Percentiles rank a stretch among this genome's conserved stretches.
These are phyloP conservation scores for Trametes maxima DNA, from an alignment of 768 basidiomycete species.

Conservation along the genomic window DNA sequence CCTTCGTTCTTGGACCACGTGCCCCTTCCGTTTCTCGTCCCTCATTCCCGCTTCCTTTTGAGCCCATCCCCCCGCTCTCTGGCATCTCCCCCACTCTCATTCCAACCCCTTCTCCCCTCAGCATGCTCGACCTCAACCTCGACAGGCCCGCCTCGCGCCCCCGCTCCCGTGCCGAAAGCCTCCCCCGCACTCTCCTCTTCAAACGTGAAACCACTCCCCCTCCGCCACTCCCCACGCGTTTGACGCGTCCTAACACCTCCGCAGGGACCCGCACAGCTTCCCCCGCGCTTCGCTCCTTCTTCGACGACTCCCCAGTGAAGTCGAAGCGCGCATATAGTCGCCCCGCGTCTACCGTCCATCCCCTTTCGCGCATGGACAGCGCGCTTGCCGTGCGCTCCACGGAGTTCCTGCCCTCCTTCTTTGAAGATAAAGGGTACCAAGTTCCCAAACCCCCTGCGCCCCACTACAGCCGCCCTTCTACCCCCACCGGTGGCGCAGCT, in stretches of 20 bases:
- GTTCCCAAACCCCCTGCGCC: constrained; percentile 10
- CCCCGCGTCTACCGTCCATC: constrained; percentile 8
- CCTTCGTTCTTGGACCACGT: constrained; percentile 29
- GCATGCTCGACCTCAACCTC: constrained; percentile 18
- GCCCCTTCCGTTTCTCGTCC: constrained; percentile 14
- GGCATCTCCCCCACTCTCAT: constrained; percentile 14
- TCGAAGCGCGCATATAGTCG: constrained; percentile 18
- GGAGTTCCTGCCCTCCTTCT: constrained; percentile 21
- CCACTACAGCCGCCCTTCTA: constrained; percentile 22
- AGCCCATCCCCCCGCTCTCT: constrained; percentile 19
- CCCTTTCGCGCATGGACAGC: constrained; percentile 11
- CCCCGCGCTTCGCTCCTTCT: constrained; percentile 20
- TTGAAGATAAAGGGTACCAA: constrained; percentile 23
- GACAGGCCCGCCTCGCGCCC: constrained; percentile 13
- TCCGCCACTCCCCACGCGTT: background rate
- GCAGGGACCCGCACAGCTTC: constrained; percentile 5
- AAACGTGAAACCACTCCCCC: constrained; percentile 16
- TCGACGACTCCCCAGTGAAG: constrained; percentile 19
- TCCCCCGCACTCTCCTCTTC: constrained; percentile 18
- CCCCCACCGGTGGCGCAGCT: constrained; percentile 1
- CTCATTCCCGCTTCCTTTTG: constrained; percentile 16
- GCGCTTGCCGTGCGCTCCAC: background rate
- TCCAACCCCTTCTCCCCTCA: constrained; percentile 12
- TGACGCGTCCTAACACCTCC: constrained; percentile 13
- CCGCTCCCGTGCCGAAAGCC: constrained; percentile 17